Base-by-base conservation (phyloP, 192 early-diverging fungal species). In the Rhizoclosmatium globosum region DNA sequence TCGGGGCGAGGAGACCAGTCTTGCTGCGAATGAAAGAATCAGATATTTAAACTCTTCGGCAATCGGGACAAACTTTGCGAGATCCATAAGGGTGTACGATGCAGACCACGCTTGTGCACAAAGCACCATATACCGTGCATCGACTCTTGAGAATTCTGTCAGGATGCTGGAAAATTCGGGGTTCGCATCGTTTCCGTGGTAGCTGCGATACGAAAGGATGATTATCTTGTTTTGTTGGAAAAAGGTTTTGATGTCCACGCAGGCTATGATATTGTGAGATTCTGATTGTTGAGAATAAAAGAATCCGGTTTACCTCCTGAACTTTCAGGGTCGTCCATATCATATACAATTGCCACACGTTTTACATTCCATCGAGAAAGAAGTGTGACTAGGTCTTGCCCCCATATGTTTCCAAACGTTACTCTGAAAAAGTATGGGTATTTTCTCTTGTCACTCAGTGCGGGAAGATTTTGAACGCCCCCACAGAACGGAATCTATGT, bases 401-500 rank as follows among this genome's bases (percentile, higher is more conserved):
- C 67, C 67, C 67, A 68, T 21, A 9, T 68, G 45, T 68, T 68
- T 17, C 19, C 15, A 9, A 64, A 64, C 4, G 62, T 64, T 13
- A 64, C 41, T 38, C 62, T 13, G 13, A 21, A 64, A 64, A 64
- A 64, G 62, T 64, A 64, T 3, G 62, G 62, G 41, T 39, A 41
- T 13, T 64, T 64, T 11, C 31, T 23, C 41, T 64, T 64, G 31
- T 64, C 41, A 44, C 39, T 44, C 2, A 68, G 45, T 2, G 45
- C n/a, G 38, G 67, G 67, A 6, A 47, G 23, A 43, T 68, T 68
- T 46, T 68, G 67, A 46, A 46, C 23, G 21, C 42, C 42, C 13
- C 67, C 67, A 68, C 67, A 68, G 15, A 68, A 44, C 11, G 67
- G 67, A 45, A 68, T 68, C 67, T 46, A 17, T 7, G 50, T 17